phyloP scores from a whole-genome alignment of 805 yeast species.

The Debaryomyces tyrocola region DNA sequence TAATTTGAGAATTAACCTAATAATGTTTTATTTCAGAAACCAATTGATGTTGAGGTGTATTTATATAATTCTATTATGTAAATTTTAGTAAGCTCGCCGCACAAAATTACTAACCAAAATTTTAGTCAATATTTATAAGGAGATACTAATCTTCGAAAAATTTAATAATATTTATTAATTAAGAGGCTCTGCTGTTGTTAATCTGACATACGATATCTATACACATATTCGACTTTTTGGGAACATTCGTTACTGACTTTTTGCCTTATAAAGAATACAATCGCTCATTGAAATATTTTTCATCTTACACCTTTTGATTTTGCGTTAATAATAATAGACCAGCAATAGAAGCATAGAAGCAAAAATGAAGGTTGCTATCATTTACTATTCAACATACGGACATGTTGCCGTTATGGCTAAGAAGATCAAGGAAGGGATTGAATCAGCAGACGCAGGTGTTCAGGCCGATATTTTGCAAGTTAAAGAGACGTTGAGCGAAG shows the following conservation, averaged over 20 bases:
- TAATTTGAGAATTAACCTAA: too few relatives aligned
- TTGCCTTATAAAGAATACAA: background rate
- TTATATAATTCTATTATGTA: background rate
- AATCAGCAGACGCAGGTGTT: slow-evolving; percentile 58
- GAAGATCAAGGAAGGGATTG: slow-evolving; percentile 67
- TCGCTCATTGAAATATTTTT: background rate
- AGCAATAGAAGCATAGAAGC: background rate
- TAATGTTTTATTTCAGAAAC: too few relatives aligned
- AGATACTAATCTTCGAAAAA: background rate
- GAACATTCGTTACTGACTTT: background rate
- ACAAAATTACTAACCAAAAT: too few relatives aligned
- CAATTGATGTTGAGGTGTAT: too few relatives aligned
- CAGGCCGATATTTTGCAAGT: slow-evolving; percentile 73
- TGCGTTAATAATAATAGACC: too few relatives aligned
- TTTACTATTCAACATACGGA: slow-evolving; percentile 80
- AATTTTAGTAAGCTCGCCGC: background rate
- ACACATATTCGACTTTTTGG: too few relatives aligned
- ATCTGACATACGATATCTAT: too few relatives aligned
- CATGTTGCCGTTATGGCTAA: slow-evolving; percentile 72
- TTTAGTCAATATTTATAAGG: too few relatives aligned
- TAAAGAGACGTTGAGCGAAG: slow-evolving; percentile 71
- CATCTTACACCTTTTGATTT: background rate
- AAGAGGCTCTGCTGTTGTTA: background rate
- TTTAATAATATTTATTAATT: background rate
- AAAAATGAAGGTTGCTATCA: slow-evolving; percentile 60